A percentile compares a stretch with the other conserved stretches of the same genome.
These are phyloP conservation scores for Limtongia smithiae DNA, from an alignment of 805 yeast genomes.

Conservation along the genomic window DNA sequence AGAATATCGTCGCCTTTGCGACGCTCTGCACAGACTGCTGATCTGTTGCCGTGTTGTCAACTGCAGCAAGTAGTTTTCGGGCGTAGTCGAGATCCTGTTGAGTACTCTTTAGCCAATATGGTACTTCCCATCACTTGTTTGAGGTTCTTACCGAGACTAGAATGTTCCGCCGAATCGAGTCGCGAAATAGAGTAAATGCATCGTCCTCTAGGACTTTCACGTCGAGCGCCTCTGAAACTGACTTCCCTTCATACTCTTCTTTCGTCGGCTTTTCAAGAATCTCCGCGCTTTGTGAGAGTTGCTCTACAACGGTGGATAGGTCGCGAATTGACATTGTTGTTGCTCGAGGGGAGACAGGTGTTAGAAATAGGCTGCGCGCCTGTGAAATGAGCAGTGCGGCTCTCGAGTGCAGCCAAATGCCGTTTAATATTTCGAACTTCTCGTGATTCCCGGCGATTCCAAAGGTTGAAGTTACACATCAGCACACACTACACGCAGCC, in stretches of 20 bases:
- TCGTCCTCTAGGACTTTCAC: neutral
- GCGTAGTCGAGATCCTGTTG: conserved; percentile 24
- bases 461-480: no score
- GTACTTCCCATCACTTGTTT: no score
- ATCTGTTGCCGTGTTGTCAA: conserved; percentile 12
- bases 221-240: neutral
- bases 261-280: neutral
- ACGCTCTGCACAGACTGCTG: no score
- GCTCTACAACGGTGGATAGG: conserved; percentile 5
- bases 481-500: no score
- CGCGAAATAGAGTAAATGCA: conserved; percentile 6
- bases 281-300: conserved; percentile 3
- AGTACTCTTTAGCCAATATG: no score
- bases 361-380: no score
- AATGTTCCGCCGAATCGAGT: conserved; percentile 18
- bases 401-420: no score
- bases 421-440: no score
- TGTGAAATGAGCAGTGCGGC: no score
- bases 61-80: conserved; percentile 14
- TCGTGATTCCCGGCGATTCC: no score
- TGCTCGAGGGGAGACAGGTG: no score
- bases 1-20: conserved; percentile 7
- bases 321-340: conserved; percentile 22
- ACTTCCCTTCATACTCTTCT: neutral
- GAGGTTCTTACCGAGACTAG: conserved; percentile 13